Base-by-base conservation (phyloP, 202 grass and related monocot genomes). In the Brachypodium distachyon region DNA sequence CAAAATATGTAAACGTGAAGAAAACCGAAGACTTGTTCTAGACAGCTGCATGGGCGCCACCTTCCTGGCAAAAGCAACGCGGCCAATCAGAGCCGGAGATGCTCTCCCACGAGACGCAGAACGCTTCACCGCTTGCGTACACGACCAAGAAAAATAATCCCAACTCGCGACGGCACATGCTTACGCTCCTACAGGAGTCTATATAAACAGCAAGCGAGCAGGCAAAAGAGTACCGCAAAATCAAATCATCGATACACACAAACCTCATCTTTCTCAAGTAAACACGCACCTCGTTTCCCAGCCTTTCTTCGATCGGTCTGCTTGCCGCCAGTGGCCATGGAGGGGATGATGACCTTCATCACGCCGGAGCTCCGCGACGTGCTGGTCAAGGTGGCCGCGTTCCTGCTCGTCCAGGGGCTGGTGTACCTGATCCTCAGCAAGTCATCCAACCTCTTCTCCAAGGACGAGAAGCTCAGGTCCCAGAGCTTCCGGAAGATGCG, bases 401-500 rank as follows among this genome's bases (percentile, higher is more conserved):
- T 97, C 72, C 54, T 89, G 74, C 41, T 94, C 10, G 91, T 97
- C 3, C 94, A 97, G 81, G 89, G 37, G 12, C 84, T 97, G 75
- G 91, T 94, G 12, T 97, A 92, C 74, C 75, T 97, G 55, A 97
- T 94, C 81, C 94, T 97, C 76, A 82, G 71, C 38, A 88, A 77
- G 25, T 97, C 94, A 7, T 97, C 94, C 19, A 66, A 77, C 73
- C 58, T 97, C 82, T 94, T 97, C 84, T 90, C 76, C 16, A 73
- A 73, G 55, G 49, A 82, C 62, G 58, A 66, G n/a, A 14, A 9
- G 7, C 73, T 77, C 74, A 82, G 88, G 74, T 86, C 86, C 41
- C 68, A 74, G 27, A 94, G 91, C 83, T 97, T 97, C 82, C 71
- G 70, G 46, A 47, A 81, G 12, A 85, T 89, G 72, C 86, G 88